Conservation (phyloP, 352 stramenopile species). For the Aphanomyces astaci region DNA sequence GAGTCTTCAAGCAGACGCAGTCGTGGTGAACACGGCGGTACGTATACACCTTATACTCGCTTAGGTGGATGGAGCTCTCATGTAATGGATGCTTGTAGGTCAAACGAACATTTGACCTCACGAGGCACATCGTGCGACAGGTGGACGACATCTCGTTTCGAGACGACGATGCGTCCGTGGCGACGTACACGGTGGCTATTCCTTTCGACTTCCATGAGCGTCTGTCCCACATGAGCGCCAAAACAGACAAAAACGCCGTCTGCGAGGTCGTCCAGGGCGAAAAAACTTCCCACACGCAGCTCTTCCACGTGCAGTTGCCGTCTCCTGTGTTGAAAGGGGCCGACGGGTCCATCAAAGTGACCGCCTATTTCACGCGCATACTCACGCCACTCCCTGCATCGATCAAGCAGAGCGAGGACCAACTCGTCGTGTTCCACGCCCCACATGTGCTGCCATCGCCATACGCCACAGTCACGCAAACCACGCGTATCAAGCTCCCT, state of each 20-base stretch:
- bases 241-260: conserved; percentile 51
- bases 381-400: conserved; percentile 70
- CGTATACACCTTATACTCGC: conserved; percentile 14
- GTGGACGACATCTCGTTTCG: conserved; percentile 65
- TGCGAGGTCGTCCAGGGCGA: conserved; percentile 55
- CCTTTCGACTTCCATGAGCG: conserved; percentile 42
- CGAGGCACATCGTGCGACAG: conserved; percentile 71
- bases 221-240: conserved; percentile 53
- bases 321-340: conserved; percentile 43
- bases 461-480: conserved; percentile 71
- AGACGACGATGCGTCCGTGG: conserved; percentile 44
- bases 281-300: conserved; percentile 32
- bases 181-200: conserved; percentile 58
- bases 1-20: conserved; percentile 27
- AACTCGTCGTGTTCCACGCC: conserved; percentile 74
- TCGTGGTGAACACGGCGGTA: conserved; percentile 71
- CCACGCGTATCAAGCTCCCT: conserved; percentile 78
- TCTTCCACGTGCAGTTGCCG: conserved; percentile 70
- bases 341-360: conserved; percentile 60
- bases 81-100: conserved; percentile 31
- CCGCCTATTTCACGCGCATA: conserved; percentile 64
- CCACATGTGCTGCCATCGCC: conserved; percentile 59
- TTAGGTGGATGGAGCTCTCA: not conserved
- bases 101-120: conserved; percentile 74
- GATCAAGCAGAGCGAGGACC: conserved; percentile 73